These are phyloP conservation scores for Dipodascus geniculatus DNA, from an alignment of 805 yeast genomes.

Conservation along the genomic window DNA sequence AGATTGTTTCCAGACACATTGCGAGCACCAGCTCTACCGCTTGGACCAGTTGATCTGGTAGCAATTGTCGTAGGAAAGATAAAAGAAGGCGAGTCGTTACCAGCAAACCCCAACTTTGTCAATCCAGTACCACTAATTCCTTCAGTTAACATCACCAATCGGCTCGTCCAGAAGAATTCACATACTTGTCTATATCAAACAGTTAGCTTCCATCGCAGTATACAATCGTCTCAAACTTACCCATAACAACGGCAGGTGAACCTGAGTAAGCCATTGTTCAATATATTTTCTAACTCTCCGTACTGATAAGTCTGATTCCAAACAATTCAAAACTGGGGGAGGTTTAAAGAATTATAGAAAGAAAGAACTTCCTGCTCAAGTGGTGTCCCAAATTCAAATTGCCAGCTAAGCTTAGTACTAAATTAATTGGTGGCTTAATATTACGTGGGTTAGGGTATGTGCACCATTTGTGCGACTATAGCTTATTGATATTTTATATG, in stretches of 20 bases:
- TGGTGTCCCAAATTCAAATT: not conserved
- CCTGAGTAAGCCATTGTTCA: constrained; percentile 17
- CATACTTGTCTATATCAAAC: constrained; percentile 25
- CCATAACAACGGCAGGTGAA: constrained; percentile 90
- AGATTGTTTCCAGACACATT: constrained; percentile 31
- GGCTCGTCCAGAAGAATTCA: not conserved
- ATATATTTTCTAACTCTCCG: not conserved
- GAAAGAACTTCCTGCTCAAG: not conserved
- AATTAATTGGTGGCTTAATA: not conserved
- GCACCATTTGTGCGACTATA: too few relatives aligned
- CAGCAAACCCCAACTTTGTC: constrained; percentile 96
- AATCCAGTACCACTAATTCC: constrained; percentile 87
- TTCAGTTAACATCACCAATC: constrained; percentile 9
- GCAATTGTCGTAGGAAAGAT: constrained; percentile 96
- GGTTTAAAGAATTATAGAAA: too few relatives aligned
- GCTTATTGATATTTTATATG: too few relatives aligned
- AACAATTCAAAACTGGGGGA: too few relatives aligned
- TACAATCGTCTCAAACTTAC: too few relatives aligned
- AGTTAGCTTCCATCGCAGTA: too few relatives aligned
- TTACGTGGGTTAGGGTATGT: not conserved
- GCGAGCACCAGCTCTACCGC: constrained; percentile 19
- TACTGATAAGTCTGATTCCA: too few relatives aligned
- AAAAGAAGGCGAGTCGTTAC: constrained; percentile 95
- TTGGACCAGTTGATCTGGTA: constrained; percentile 34
- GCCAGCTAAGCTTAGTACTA: not conserved